Percentiles rank a stretch among this genome's conserved stretches.
phyloP scores from a whole-genome alignment of 148 eudicot genomes.

The Polygonum aviculare region DNA sequence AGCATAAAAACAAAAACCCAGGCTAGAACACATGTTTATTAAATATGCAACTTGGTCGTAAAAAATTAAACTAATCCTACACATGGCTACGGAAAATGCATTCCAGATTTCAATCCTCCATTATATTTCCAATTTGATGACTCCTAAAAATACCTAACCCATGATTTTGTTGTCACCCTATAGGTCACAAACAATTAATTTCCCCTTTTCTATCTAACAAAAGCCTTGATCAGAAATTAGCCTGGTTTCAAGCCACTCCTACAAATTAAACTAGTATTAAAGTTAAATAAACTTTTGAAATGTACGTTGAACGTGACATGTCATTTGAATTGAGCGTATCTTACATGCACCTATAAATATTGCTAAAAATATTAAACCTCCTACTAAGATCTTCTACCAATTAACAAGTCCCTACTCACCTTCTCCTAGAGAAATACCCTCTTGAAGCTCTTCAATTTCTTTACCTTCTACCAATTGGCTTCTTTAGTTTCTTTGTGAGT shows the following conservation, averaged over 20 bases:
- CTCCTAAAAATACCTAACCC: slow-evolving; percentile 36
- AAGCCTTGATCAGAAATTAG: neutral
- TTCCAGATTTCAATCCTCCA: slow-evolving; percentile 7
- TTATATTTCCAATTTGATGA: slow-evolving; percentile 21
- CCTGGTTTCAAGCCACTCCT: slow-evolving; percentile 6
- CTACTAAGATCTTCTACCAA: neutral
- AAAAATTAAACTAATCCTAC: neutral
- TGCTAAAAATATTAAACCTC: neutral
- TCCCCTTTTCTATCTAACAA: neutral
- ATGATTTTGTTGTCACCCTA: slow-evolving; percentile 17
- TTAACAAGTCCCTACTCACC: neutral
- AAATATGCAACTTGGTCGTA: neutral
- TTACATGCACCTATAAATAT: slow-evolving; percentile 1
- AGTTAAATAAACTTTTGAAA: neutral
- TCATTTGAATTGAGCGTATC: slow-evolving; percentile 1
- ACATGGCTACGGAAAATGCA: neutral
- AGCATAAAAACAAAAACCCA: neutral
- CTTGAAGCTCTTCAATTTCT: neutral
- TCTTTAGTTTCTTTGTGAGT: neutral
- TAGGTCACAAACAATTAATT: slow-evolving; percentile 13
- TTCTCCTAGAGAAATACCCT: neutral
- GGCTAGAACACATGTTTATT: neutral
- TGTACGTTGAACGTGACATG: slow-evolving; percentile 1
- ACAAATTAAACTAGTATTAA: neutral
- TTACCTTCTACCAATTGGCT: neutral